Evolutionary conservation across 768 basidiomycete species (phyloP), one percentile per base, ranked within the genome.

Genomic region (Tubosaeta sp.): DNA sequence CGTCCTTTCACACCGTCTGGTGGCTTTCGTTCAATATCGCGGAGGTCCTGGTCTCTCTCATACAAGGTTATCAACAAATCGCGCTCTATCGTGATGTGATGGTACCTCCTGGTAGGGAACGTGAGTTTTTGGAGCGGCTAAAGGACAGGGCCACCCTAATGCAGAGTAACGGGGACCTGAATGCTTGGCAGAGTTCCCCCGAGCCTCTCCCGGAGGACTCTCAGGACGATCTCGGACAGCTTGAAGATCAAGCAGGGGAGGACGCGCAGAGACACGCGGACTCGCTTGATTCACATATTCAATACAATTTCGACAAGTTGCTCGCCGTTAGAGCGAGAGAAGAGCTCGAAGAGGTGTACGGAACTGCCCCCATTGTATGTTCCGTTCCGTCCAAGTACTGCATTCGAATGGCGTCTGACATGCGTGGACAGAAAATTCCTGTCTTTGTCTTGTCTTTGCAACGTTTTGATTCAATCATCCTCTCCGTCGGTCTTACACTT

Each of bases 311-410:
- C 32, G 83, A 88, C 26, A 74, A 80, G 63, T 68, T 92, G 22
- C 65, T 88, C 37, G 72, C 75, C 2, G 65, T 88, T 48, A 85
- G 84, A 60, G 76, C 74, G 17, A 73, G 89, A 38, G 84, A 88
- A 62, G 91, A 92, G 53, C 68, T 93, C 35, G 90, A 91, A 63
- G 81, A 83, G 45, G 76, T 90, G 6, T 91, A 89, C 60, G 90
- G 90, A 2, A 67, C 87, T n/a, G 86, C 91, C 3, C 75, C 86
- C 35, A 82, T 92, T 43, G 88, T 90, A 66, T 57, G 85, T 82
- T 11, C 39, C 2, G n/a, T 19, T 29, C 29, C 29, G 29, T 29
- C 29, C 9, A 9, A 29, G 47, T 22, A 7, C 17, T 34, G 4
- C n/a, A 42, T n/a, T 32, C 2, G 12, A 6, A 17, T 46, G 8